Base-by-base conservation (phyloP, 441 rosid genomes). In the Gossypium schwendimanii region DNA sequence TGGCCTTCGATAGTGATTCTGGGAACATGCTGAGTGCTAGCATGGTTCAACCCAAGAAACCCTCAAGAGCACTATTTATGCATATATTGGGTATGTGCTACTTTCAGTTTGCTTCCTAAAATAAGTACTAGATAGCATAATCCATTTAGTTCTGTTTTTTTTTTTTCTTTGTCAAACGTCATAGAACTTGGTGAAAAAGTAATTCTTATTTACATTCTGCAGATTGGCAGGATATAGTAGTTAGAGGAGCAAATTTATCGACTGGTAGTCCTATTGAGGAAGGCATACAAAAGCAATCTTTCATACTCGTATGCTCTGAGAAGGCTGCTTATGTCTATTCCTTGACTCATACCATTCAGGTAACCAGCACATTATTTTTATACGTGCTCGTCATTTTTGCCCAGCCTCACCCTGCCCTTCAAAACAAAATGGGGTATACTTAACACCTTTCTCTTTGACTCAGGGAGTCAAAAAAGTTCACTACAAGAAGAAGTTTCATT, bases 241-340 rank as follows among this genome's bases (percentile, higher is more conserved):
- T 57, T 36, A 73, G 80, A 63, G 81, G 87, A 67, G 66, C 81
- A 61, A 80, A 74, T 71, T 33, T 15, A 53, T 72, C 78, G 58
- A 80, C 73, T 75, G 77, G 80, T 64, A 77, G 76, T 75, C 62
- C 79, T 60, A 81, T 70, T 52, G 98, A 89, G 72, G 83, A 84
- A 71, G 57, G 74, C 15, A 63, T 73, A 6, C 49, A 73, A 62
- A 89, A 84, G 79, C 91, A 88, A 81, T 83, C 81, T 70, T 83
- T 77, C 70, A 64, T 91, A 71, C 82, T 95, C 75, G 33, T 91
- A 47, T 91, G 97, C 78, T 91, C 92, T 1, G 98, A 95, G 88
- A 95, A 91, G 82, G 92, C 98, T 53, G 88, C 82, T 47, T 95
- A 91, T 73, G 70, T 90, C 66, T 95, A 92, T 82, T 89, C 97